Percentiles rank a stretch among this genome's conserved stretches.
These are phyloP conservation scores for Trichoderma asperellum DNA, from an alignment of 2,329 filamentous ascomycete species.

Conservation along the genomic window DNA sequence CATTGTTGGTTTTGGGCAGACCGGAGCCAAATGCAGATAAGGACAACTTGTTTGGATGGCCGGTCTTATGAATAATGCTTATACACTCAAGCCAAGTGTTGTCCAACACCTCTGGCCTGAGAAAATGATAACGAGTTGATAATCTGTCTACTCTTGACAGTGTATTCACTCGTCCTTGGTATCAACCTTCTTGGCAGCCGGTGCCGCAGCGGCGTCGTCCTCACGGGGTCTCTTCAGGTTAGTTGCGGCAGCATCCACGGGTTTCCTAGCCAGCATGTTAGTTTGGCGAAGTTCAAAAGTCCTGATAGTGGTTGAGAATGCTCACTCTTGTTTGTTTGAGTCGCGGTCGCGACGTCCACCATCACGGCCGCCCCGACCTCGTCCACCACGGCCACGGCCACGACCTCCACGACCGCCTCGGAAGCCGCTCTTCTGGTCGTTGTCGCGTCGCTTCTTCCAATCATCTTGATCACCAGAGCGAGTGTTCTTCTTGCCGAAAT, in stretches of 20 bases:
- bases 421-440: conserved; percentile 65
- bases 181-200: conserved; percentile 66
- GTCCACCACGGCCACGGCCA: conserved; percentile 49
- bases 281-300: neutral
- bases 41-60: neutral
- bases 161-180: conserved; percentile 47
- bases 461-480: conserved; percentile 57
- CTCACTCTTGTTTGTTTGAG: conserved; percentile 34
- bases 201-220: conserved; percentile 51
- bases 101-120: neutral
- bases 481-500: conserved; percentile 44
- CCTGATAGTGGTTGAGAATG: neutral
- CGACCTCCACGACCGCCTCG: conserved; percentile 52
- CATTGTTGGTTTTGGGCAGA: neutral
- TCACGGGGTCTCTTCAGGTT: conserved; percentile 62
- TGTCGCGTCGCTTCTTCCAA: conserved; percentile 67
- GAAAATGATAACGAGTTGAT: neutral
- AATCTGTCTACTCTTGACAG: conserved; percentile 1
- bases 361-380: conserved; percentile 48
- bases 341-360: conserved; percentile 42
- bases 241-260: conserved; percentile 27
- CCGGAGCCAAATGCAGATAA: neutral
- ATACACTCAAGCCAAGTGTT: neutral
- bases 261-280: conserved; percentile 17
- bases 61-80: conserved; percentile 15